Conservation (phyloP, 2,329 filamentous ascomycete genomes). For the Xylariales sp. region DNA sequence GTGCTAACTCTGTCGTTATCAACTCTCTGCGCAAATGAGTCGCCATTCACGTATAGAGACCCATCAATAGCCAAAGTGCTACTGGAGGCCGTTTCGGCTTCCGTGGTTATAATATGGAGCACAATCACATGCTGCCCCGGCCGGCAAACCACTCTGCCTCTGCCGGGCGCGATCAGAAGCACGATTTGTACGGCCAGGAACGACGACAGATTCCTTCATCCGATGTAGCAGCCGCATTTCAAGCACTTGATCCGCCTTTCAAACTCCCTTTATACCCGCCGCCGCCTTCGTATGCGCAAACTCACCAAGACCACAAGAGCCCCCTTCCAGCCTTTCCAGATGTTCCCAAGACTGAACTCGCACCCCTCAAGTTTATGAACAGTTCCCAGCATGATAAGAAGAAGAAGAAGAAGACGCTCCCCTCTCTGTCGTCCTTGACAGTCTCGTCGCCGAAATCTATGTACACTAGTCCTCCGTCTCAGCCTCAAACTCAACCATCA, state of each 20-base stretch:
- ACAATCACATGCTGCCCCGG: conserved; percentile 42
- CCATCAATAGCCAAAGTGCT: conserved; percentile 10
- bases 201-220: conserved; percentile 18
- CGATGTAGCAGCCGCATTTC: conserved; percentile 17
- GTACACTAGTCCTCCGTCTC: conserved; percentile 16
- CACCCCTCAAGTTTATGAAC: conserved; percentile 35
- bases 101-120: conserved; percentile 25
- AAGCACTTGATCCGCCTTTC: conserved; percentile 24
- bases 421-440: conserved; percentile 39
- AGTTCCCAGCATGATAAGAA: conserved; percentile 20
- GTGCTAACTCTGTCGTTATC: conserved; percentile 8
- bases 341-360: conserved; percentile 33
- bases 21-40: conserved; percentile 9
- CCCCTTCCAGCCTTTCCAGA: conserved; percentile 29
- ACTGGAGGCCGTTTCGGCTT: conserved; percentile 15
- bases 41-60: conserved; percentile 2
- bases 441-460: conserved; percentile 20
- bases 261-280: conserved; percentile 31
- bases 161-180: conserved; percentile 13
- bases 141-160: conserved; percentile 21
- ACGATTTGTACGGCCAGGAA: conserved; percentile 11
- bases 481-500: conserved; percentile 8
- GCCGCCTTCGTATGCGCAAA: conserved; percentile 32
- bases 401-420: conserved; percentile 27
- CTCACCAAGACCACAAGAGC: conserved; percentile 19